Evolutionary conservation across 2,329 filamentous ascomycete species (phyloP).

Genomic region (Albifimbria verrucaria): DNA sequence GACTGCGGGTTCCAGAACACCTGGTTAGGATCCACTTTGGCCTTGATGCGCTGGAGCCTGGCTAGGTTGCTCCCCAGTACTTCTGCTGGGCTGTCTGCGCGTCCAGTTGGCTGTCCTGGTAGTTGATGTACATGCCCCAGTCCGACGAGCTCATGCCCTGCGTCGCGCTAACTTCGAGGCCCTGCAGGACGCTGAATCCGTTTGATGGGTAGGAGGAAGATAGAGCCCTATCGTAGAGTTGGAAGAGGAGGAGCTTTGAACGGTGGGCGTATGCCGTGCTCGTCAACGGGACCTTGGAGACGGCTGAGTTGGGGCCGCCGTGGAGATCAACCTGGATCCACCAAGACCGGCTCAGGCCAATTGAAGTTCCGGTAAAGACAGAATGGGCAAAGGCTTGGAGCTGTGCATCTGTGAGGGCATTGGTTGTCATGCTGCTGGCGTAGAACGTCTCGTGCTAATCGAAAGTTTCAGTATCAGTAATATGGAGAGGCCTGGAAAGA

Average conservation of each 20-base stretch:
- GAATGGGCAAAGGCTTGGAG: slow-evolving; percentile 16
- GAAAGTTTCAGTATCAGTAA: too few species aligned
- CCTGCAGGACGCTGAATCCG: slow-evolving; percentile 29
- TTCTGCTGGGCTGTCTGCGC: slow-evolving; percentile 26
- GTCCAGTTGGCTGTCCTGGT: slow-evolving; percentile 32
- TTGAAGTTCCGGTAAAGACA: slow-evolving; percentile 14
- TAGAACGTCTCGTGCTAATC: slow-evolving; percentile 28
- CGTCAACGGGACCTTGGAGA: slow-evolving; percentile 20
- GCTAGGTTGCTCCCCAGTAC: slow-evolving; percentile 36
- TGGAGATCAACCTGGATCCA: slow-evolving; percentile 26
- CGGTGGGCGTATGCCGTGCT: slow-evolving; percentile 36
- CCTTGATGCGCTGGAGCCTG: slow-evolving; percentile 32
- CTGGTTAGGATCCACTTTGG: slow-evolving; percentile 30
- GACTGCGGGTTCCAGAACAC: slow-evolving; percentile 38
- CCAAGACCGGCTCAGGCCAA: slow-evolving; percentile 9
- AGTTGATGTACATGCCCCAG: slow-evolving; percentile 41
- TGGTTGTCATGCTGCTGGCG: slow-evolving; percentile 25
- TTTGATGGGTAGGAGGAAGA: slow-evolving; percentile 23
- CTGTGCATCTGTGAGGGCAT: slow-evolving; percentile 16
- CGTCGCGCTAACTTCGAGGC: slow-evolving; percentile 31
- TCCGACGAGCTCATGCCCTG: slow-evolving; percentile 18
- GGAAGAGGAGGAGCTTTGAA: slow-evolving; percentile 46
- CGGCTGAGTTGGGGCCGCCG: slow-evolving; percentile 31
- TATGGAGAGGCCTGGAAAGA: too few species aligned
- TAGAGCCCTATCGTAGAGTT: slow-evolving; percentile 41